Base-by-base conservation (phyloP, 2,329 filamentous ascomycete species). In the Trichoderma koningii region DNA sequence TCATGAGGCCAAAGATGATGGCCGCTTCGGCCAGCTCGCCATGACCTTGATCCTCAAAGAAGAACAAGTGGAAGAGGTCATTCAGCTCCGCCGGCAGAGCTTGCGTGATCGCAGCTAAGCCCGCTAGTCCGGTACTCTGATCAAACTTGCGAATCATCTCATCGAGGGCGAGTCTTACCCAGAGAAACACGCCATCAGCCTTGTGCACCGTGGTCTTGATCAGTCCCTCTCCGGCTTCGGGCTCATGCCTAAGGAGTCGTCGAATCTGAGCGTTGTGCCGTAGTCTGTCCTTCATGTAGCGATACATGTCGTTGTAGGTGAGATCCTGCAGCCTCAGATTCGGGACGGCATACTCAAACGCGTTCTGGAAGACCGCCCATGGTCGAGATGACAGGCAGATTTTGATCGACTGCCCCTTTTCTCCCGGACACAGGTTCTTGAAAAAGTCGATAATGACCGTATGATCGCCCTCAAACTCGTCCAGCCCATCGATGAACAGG, bases 111-210 rank as follows among this genome's bases (percentile, higher is more conserved):
- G n/a, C 26, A 4, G 53, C 23, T 23, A 73, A 45, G 0, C 55
- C 56, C 3, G 53, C 21, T 3, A 71, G 19, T 3, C 52, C 38
- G 7, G 52, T n/a, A 1, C 9, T 30, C 23, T n/a, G 19, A 0
- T 66, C 34, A 19, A 70, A 68, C 15, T 65, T 67, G 30, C 65
- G 67, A 15, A 74, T 26, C 55, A 76, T 68, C 30, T 71, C 69
- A 15, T 72, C 68, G 10, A 77, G 72, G 0, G 73, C 76, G 6
- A 74, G 69, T 1, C 69, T 67, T 1, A 76, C 71, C 75, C 75
- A 77, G 9, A 77, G 70, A 51, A 77, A 77, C 0, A 77, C 75
- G 0, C 75, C 75, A 12, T 75, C 71, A 0, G 75, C 70, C 7
- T 64, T 70, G 2, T 71, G 66, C 1, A 73, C 68, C 0, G 71